A percentile compares a stretch with the other conserved stretches of the same genome.
Evolutionary conservation across 805 yeast species (phyloP).

Genomic region (Yamadazyma kitorensis): DNA sequence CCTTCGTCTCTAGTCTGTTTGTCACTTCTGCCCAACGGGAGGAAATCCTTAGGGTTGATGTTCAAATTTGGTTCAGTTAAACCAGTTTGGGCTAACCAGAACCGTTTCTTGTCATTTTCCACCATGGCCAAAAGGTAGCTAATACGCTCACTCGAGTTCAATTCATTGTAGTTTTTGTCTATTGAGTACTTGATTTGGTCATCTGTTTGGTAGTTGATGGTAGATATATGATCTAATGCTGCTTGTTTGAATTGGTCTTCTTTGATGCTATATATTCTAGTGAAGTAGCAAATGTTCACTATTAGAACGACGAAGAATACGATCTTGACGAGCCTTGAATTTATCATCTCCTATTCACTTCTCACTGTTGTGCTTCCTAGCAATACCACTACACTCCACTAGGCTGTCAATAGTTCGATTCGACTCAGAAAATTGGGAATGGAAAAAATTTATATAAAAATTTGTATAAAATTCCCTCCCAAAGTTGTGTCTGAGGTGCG

Average conservation of each 20-base stretch:
- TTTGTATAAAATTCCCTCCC: too few species aligned
- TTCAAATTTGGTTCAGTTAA: slow-evolving; percentile 20
- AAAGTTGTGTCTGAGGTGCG: too few species aligned
- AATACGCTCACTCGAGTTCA: slow-evolving; percentile 17
- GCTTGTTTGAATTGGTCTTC: slow-evolving; percentile 16
- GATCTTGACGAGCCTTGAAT: slow-evolving; percentile 15
- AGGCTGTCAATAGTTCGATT: too few species aligned
- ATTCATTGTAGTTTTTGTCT: slow-evolving; percentile 15
- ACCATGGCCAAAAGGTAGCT: slow-evolving; percentile 19
- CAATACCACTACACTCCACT: too few species aligned
- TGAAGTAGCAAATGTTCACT: slow-evolving; percentile 20
- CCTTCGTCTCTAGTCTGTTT: not conserved
- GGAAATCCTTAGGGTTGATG: slow-evolving; percentile 19
- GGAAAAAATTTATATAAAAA: too few species aligned
- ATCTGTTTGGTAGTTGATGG: slow-evolving; percentile 18
- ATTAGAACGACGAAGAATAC: slow-evolving; percentile 18
- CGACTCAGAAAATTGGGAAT: too few species aligned
- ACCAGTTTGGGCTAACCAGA: slow-evolving; percentile 28
- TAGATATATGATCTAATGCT: slow-evolving; percentile 13
- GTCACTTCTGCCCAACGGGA: slow-evolving; percentile 2
- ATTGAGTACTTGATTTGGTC: slow-evolving; percentile 16
- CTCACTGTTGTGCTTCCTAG: too few species aligned
- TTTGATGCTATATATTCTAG: slow-evolving; percentile 16
- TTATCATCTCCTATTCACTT: slow-evolving; percentile 14
- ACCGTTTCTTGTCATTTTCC: slow-evolving; percentile 21